Conservation (phyloP, 495 filamentous ascomycete genomes). For the Elaphomyces granulatus region DNA sequence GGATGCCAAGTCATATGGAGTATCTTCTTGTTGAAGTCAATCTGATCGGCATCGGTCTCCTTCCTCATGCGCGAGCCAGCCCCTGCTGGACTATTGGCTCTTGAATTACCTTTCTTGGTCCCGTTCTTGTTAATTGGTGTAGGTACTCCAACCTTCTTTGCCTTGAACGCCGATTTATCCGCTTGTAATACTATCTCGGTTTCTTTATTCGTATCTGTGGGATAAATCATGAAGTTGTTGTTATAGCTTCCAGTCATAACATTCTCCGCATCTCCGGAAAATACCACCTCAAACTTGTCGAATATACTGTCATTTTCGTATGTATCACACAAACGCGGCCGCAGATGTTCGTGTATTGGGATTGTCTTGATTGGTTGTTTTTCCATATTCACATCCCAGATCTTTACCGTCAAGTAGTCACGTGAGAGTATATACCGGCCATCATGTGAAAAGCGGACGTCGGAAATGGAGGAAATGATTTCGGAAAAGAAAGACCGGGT, state of each 20-base stretch:
- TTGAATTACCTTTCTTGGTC: conserved; percentile 60
- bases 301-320: conserved; percentile 99
- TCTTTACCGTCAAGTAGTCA: conserved; percentile 97
- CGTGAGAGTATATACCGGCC: conserved; percentile 94
- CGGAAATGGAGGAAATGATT: conserved; percentile 98
- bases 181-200: conserved; percentile 95
- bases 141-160: conserved; percentile 96
- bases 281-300: conserved; percentile 98
- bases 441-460: conserved; percentile 93
- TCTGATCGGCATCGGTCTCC: conserved; percentile 98
- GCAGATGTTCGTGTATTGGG: conserved; percentile 93
- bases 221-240: conserved; percentile 99
- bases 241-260: conserved; percentile 99
- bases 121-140: conserved; percentile 84
- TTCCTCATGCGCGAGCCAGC: conserved; percentile 93
- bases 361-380: conserved; percentile 94
- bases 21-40: conserved; percentile 99
- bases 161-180: conserved; percentile 98
- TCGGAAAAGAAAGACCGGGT: conserved; percentile 99
- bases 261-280: conserved; percentile 94
- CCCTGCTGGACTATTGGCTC: conserved; percentile 80
- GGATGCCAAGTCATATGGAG: conserved; percentile 99
- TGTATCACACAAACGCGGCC: conserved; percentile 89
- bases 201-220: conserved; percentile 86
- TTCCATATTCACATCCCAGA: conserved; percentile 99